Conservation (phyloP, 306 rosid species). For the Comarum palustre region DNA sequence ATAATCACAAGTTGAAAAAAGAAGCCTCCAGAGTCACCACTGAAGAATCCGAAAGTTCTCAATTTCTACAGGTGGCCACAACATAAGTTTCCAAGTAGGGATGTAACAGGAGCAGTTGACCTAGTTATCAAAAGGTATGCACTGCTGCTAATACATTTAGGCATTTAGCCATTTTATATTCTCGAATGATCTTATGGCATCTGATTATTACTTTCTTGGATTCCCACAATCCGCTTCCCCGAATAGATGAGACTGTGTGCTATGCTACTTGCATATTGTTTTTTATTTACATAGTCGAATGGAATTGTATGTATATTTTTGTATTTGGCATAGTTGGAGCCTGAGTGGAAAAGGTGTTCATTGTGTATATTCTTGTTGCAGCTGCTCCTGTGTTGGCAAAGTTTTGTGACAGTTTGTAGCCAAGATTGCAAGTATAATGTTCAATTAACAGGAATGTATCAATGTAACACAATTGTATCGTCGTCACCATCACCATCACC, state of each 20-base stretch:
- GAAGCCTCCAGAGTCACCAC: constrained; percentile 55
- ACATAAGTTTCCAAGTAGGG: constrained; percentile 49
- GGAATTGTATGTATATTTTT: neutral
- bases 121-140: constrained; percentile 44
- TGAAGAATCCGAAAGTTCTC: constrained; percentile 35
- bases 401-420: constrained; percentile 16
- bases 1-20: constrained; percentile 73
- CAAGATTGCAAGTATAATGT: constrained; percentile 35
- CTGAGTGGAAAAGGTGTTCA: constrained; percentile 21
- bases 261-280: neutral
- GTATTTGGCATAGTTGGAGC: constrained; percentile 21
- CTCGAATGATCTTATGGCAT: constrained; percentile 10
- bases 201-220: neutral
- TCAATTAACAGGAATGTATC: constrained; percentile 17
- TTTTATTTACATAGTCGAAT: neutral
- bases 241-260: neutral
- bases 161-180: neutral
- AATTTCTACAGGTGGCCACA: constrained; percentile 41
- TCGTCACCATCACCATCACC: constrained; percentile 23
- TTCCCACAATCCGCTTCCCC: constrained; percentile 25
- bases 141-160: constrained; percentile 1
- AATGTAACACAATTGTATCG: constrained; percentile 16
- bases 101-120: constrained; percentile 28
- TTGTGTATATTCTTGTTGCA: constrained; percentile 26
- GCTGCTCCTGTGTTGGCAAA: constrained; percentile 30